Percentiles rank a stretch among this genome's conserved stretches.
Conservation (phyloP, 257 asterid genomes). For the Capsicum baccatum region DNA sequence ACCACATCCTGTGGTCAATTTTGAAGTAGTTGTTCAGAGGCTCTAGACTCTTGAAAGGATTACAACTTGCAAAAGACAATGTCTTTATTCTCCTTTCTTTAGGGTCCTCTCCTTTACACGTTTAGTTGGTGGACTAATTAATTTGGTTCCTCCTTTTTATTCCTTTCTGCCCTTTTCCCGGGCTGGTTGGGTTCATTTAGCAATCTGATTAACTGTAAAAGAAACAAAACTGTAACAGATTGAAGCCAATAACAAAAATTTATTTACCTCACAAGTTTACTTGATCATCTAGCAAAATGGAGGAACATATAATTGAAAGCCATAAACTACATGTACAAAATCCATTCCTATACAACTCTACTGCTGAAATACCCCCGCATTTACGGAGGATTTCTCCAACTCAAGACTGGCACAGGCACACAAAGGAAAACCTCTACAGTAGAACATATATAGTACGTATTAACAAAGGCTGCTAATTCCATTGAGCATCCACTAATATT, state of each 20-base stretch:
- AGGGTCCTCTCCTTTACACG: not conserved
- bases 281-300: constrained; percentile 24
- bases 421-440: not conserved
- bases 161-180: not conserved
- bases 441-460: not conserved
- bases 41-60: no score
- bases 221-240: not conserved
- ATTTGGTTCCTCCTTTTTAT: not conserved
- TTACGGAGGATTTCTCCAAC: constrained; percentile 7
- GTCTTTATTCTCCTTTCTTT: not conserved
- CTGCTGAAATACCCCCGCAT: constrained; percentile 1
- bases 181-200: not conserved
- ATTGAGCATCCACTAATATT: not conserved
- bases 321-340: constrained; percentile 18
- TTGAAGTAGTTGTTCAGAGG: no score
- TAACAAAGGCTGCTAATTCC: not conserved
- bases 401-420: constrained; percentile 18
- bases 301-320: not conserved
- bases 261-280: constrained; percentile 18
- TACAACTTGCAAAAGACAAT: not conserved
- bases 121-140: not conserved
- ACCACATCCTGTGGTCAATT: no score
- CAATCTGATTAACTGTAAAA: not conserved
- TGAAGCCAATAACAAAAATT: not conserved
- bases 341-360: constrained; percentile 7